Evolutionary conservation across 2,329 filamentous ascomycete genomes (phyloP), one percentile per base, ranked within the genome.

Genomic region (Beauveria bassiana): DNA sequence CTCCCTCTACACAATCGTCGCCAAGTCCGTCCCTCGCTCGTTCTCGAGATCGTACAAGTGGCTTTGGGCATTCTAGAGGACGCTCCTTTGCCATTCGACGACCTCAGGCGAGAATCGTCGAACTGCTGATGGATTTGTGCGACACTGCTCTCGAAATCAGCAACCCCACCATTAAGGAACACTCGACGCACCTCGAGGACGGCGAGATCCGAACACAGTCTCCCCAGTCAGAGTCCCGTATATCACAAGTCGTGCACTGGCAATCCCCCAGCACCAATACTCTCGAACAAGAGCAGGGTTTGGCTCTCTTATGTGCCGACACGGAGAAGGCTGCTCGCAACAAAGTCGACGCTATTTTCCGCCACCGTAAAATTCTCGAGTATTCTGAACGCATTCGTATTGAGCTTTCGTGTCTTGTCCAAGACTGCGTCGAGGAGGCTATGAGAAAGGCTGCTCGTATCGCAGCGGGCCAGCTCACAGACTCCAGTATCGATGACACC

Each of bases 121-220:
- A 99, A 74, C 80, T 99, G 43, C 83, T 99, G 26, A 84, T 99
- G 55, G 95, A 99, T 74, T 83, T 99, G 20, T 98, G 95, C 71
- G 95, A 99, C 72, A 99, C 95, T 1, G 88, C 95, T 5, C 82
- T 97, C 52, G 96, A 99, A 73, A 93, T 99, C 70, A 98, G 88
- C 75, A 93, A 91, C 4, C 93, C 95, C 6, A 88, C 93, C 6
- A 89, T 99, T 75, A 98, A 96, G 70, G 93, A 98, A 66, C 81
- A 85, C 3, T 83, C 86, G 9, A 80, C 84, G 2, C 84, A 88
- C 66, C 70, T 73, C 43, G 73, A 81, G 52, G 81, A 84, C 8
- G 88, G 89, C 54, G 59, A 96, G 65, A 86, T 98, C 65, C 86
- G 93, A 52, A 96, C 93, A 0, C 90, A 97, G 71, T 99, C 95